Evolutionary conservation across 768 basidiomycete genomes (phyloP).

Genomic region (Paxillus ammoniavirescens): DNA sequence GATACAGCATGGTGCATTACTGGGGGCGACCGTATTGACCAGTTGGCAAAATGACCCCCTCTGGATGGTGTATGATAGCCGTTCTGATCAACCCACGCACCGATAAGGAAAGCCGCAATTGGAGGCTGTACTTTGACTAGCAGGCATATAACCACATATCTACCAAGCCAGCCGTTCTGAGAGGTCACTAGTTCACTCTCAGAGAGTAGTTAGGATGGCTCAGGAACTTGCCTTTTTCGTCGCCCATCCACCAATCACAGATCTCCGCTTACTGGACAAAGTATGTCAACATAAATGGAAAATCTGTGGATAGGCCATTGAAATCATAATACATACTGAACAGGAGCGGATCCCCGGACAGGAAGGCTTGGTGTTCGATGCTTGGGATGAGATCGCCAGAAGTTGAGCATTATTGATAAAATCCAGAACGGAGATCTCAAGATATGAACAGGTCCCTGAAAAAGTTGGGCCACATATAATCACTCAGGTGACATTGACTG

Average conservation of each 20-base stretch:
- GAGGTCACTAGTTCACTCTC: too few relatives aligned
- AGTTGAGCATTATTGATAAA: slow-evolving; percentile 17
- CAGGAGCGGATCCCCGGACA: not conserved
- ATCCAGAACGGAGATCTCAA: slow-evolving; percentile 24
- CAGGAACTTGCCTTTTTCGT: too few relatives aligned
- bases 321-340: not conserved
- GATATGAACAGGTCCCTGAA: slow-evolving; percentile 21
- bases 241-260: too few relatives aligned
- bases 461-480: slow-evolving; percentile 11
- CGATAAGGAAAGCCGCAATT: slow-evolving; percentile 8
- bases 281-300: not conserved
- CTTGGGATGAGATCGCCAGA: slow-evolving; percentile 21
- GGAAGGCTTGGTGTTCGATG: not conserved
- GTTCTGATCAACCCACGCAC: slow-evolving; percentile 10
- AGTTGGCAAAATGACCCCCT: not conserved
- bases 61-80: slow-evolving; percentile 10
- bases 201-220: too few relatives aligned
- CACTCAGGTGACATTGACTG: slow-evolving; percentile 16
- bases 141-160: not conserved
- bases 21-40: too few relatives aligned
- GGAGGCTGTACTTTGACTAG: slow-evolving; percentile 9
- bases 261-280: too few relatives aligned
- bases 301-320: not conserved
- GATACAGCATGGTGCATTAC: not conserved
- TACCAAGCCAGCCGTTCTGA: too few relatives aligned